phyloP scores from a whole-genome alignment of 2,329 filamentous ascomycete species.

The Beauveria varroae region DNA sequence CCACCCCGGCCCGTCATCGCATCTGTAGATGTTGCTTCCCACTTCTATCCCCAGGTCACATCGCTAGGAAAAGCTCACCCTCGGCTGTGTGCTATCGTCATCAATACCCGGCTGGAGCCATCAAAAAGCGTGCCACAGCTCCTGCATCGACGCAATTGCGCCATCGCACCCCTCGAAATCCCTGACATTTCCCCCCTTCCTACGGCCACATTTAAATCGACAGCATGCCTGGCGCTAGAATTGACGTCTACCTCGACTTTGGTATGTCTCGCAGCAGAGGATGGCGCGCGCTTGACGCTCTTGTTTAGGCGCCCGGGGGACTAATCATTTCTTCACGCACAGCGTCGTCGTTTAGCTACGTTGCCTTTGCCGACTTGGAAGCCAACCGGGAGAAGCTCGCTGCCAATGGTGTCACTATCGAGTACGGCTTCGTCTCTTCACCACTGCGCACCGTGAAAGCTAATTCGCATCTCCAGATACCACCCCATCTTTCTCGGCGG shows the following conservation, averaged over 20 bases:
- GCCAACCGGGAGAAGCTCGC: conserved; percentile 46
- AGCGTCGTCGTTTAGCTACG: conserved; percentile 60
- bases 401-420: conserved; percentile 53
- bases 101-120: not conserved
- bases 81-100: not conserved
- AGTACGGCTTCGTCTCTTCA: conserved; percentile 40
- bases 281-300: not conserved
- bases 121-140: not conserved
- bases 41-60: not conserved
- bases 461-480: conserved; percentile 40
- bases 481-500: conserved; percentile 66
- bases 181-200: not conserved
- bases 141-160: not conserved
- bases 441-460: not conserved
- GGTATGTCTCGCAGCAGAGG: conserved; percentile 35
- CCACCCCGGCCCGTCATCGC: no score
- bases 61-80: not conserved
- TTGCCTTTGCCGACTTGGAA: conserved; percentile 49
- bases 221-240: conserved; percentile 51
- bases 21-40: not conserved
- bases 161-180: not conserved
- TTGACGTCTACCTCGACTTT: conserved; percentile 61
- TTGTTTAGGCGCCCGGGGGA: not conserved
- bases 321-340: not conserved
- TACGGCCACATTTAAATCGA: not conserved